Conservation (phyloP, 495 filamentous ascomycete genomes). For the Glarea lozoyensis region DNA sequence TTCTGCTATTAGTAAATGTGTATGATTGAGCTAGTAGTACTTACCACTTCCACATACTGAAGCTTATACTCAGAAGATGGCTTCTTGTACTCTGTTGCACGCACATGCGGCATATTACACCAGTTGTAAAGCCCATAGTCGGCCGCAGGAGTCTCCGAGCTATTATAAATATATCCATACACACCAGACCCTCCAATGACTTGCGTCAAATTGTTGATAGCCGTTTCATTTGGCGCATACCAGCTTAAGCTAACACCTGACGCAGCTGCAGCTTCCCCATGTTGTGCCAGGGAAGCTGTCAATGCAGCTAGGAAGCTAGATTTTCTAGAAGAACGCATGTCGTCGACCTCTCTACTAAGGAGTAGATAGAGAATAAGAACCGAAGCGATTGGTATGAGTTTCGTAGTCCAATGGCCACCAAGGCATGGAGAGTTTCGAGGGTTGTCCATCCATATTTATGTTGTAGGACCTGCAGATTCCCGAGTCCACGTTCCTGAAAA, state of each 20-base stretch:
- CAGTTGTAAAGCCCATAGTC: slow-evolving; percentile 56
- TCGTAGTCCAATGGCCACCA: slow-evolving; percentile 9
- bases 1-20: not conserved
- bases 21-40: slow-evolving; percentile 1
- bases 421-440: slow-evolving; percentile 1
- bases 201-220: slow-evolving; percentile 45
- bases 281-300: slow-evolving; percentile 12
- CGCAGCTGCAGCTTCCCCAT: slow-evolving; percentile 6
- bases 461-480: too few relatives aligned
- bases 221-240: slow-evolving; percentile 46
- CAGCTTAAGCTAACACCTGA: slow-evolving; percentile 37
- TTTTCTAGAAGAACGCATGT: slow-evolving; percentile 12
- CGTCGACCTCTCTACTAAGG: slow-evolving; percentile 7
- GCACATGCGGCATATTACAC: slow-evolving; percentile 74
- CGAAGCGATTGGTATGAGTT: slow-evolving; percentile 7
- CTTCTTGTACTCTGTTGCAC: slow-evolving; percentile 43
- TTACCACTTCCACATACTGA: slow-evolving; percentile 56
- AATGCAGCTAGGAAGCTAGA: slow-evolving; percentile 12
- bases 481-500: too few relatives aligned
- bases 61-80: slow-evolving; percentile 41
- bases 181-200: slow-evolving; percentile 43
- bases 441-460: slow-evolving; percentile 19
- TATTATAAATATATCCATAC: slow-evolving; percentile 57
- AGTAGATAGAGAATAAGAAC: slow-evolving; percentile 7
- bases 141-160: slow-evolving; percentile 36